Evolutionary conservation across 2,329 filamentous ascomycete species (phyloP).

Genomic region (Alternaria sp.): DNA sequence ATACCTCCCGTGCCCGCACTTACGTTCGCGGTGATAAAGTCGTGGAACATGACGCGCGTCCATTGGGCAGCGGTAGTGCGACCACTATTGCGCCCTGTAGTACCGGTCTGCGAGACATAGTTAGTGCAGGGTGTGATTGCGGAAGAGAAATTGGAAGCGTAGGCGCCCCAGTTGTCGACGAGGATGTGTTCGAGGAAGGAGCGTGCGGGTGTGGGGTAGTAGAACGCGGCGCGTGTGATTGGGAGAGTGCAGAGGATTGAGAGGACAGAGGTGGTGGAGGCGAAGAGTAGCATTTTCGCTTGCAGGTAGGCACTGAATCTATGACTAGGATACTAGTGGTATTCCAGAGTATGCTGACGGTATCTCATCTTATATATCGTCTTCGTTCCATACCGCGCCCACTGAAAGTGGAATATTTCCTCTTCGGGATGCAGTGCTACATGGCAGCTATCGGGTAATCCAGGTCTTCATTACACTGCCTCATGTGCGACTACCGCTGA

Average conservation of each 20-base stretch:
- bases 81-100: conserved; percentile 10
- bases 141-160: conserved; percentile 22
- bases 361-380: neutral
- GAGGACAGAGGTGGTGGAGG: neutral
- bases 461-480: neutral
- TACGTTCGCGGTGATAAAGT: conserved; percentile 35
- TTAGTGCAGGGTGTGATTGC: conserved; percentile 24
- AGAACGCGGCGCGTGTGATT: neutral
- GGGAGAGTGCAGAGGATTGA: neutral
- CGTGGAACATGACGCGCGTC: conserved; percentile 41
- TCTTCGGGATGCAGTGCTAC: neutral
- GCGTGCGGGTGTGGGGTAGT: conserved; percentile 9
- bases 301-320: neutral
- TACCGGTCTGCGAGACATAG: conserved; percentile 18
- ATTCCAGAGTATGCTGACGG: neutral
- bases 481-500: neutral
- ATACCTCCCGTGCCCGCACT: conserved; percentile 35
- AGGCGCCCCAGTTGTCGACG: conserved; percentile 23
- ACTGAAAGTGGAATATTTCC: neutral
- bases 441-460: neutral
- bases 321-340: neutral
- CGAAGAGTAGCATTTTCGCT: neutral
- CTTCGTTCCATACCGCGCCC: neutral
- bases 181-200: conserved; percentile 23
- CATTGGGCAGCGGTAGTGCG: conserved; percentile 29